Conservation (phyloP, 257 asterid genomes). For the Ocimum tenuiflorum region DNA sequence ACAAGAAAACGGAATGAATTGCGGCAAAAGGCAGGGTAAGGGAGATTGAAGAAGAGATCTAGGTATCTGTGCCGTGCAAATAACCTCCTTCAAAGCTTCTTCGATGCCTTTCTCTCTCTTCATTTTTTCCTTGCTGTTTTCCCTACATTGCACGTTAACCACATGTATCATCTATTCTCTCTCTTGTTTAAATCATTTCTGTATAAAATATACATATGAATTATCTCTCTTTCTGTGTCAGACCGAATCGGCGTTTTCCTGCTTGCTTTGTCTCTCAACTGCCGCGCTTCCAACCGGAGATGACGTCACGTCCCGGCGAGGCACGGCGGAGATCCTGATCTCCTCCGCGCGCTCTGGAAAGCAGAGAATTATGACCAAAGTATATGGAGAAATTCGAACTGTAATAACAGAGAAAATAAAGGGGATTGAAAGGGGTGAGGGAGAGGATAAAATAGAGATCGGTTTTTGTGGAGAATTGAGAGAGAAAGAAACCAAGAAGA, state of each 20-base stretch:
- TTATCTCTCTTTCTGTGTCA: slow-evolving; percentile 27
- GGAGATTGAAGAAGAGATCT: slow-evolving; percentile 76
- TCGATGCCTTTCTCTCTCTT: slow-evolving; percentile 45
- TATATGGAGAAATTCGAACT: slow-evolving; percentile 1
- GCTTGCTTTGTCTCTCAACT: slow-evolving; percentile 22
- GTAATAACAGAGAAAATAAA: slow-evolving; percentile 10
- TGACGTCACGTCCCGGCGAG: slow-evolving; percentile 29
- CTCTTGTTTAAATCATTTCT: slow-evolving; percentile 22
- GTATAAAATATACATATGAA: slow-evolving; percentile 18
- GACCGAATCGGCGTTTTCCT: slow-evolving; percentile 8
- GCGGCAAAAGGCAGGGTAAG: slow-evolving; percentile 67
- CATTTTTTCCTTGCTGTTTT: slow-evolving; percentile 43
- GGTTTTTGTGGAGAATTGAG: slow-evolving; percentile 24
- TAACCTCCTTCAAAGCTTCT: slow-evolving; percentile 61
- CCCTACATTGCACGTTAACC: slow-evolving; percentile 84
- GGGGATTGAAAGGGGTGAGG: not conserved
- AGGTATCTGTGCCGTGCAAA: slow-evolving; percentile 93
- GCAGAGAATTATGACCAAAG: not conserved
- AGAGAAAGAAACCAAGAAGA: slow-evolving; percentile 19
- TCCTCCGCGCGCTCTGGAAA: slow-evolving; percentile 28
- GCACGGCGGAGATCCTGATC: slow-evolving; percentile 60
- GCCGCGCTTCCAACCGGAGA: slow-evolving; percentile 29
- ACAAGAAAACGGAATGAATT: slow-evolving; percentile 16
- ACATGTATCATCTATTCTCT: slow-evolving; percentile 38
- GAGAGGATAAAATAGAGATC: slow-evolving; percentile 26